Percentiles rank a stretch among this genome's conserved stretches.
Conservation (phyloP, 2,329 filamentous ascomycete genomes). For the Penicillium italicum region DNA sequence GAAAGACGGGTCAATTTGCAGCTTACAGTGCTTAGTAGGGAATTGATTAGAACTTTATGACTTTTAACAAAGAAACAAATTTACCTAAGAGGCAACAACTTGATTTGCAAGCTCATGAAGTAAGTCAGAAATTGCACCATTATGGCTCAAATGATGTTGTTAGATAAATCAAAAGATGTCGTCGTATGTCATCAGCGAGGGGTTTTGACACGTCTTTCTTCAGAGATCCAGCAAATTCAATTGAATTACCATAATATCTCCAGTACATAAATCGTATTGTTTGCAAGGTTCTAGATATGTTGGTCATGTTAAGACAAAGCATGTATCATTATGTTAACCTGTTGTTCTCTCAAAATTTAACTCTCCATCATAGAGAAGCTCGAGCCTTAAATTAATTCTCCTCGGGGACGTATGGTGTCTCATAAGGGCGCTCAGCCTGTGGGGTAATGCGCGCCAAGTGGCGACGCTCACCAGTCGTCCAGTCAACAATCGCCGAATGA, state of each 20-base stretch:
- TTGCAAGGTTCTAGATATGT: no score
- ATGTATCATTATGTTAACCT: not conserved
- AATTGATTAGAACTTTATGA: not conserved
- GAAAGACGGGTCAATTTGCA: no score
- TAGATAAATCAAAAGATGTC: no score
- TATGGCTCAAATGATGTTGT: not conserved
- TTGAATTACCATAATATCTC: no score
- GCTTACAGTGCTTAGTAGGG: not conserved
- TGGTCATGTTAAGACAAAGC: not conserved
- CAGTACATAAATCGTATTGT: no score
- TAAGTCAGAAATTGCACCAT: not conserved
- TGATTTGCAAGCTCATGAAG: no score
- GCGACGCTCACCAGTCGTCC: constrained; percentile 27
- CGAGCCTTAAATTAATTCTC: not conserved
- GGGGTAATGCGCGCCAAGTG: constrained; percentile 31
- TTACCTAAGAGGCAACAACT: not conserved
- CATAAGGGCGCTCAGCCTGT: constrained; percentile 27
- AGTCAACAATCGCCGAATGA: constrained; percentile 37
- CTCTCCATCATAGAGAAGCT: not conserved
- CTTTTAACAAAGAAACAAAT: not conserved
- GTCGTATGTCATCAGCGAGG: not conserved
- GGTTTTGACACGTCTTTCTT: not conserved
- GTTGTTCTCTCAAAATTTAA: not conserved
- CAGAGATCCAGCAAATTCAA: no score
- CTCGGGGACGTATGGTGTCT: constrained; percentile 19